Evolutionary conservation across 1,284 basidiomycete species (phyloP).

Genomic region (Meira nashicola): DNA sequence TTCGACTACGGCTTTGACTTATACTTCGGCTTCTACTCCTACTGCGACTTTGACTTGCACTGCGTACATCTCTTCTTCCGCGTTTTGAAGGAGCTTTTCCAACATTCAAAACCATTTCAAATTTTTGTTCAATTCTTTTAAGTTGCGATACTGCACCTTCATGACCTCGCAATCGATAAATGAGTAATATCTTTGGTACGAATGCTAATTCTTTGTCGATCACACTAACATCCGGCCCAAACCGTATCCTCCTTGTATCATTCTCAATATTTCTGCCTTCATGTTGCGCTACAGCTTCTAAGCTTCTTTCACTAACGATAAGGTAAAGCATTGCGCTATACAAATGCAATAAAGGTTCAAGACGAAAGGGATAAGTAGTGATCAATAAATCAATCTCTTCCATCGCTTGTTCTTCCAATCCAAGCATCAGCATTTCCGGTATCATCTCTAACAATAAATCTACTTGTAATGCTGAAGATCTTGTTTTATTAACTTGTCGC

Average conservation of each 20-base stretch:
- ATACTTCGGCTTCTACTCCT: slow-evolving; percentile 2
- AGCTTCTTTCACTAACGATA: not conserved
- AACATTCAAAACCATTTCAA: slow-evolving; percentile 3
- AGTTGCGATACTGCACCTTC: not conserved
- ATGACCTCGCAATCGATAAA: not conserved
- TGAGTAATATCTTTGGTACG: not conserved
- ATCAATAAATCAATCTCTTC: slow-evolving; percentile 7
- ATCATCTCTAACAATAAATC: slow-evolving; percentile 8
- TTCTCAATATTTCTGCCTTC: not conserved
- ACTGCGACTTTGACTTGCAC: slow-evolving; percentile 3
- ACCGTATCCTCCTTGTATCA: no score
- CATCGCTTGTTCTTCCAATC: slow-evolving; percentile 3
- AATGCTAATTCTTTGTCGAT: not conserved
- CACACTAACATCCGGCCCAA: not conserved
- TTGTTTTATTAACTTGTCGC: not conserved
- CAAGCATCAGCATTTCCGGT: slow-evolving; percentile 2
- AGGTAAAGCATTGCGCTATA: slow-evolving; percentile 9
- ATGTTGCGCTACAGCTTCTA: not conserved
- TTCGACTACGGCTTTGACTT: slow-evolving; percentile 1
- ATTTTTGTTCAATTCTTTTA: not conserved
- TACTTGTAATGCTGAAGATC: not conserved
- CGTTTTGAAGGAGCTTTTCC: not conserved
- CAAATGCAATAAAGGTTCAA: slow-evolving; percentile 3
- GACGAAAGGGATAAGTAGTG: not conserved
- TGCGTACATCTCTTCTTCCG: not conserved